Conservation (phyloP, 768 basidiomycete species). For the Mycena rebaudengoi region DNA sequence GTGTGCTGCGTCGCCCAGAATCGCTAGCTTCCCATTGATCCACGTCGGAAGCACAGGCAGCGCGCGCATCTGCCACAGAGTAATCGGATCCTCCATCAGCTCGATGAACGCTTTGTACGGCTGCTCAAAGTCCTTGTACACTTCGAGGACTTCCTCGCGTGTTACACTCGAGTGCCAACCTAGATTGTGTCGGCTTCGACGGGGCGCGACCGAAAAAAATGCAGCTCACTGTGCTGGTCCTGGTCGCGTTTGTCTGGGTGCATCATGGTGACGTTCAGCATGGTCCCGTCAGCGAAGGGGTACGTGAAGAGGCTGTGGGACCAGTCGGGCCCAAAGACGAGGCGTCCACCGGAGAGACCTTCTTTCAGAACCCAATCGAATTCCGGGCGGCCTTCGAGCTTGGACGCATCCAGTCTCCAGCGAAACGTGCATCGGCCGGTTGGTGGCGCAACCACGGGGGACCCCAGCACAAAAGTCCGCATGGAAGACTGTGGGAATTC, state of each 20-base stretch:
- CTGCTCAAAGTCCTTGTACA: neutral
- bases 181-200: neutral
- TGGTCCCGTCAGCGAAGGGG: neutral
- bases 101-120: slow-evolving; percentile 5
- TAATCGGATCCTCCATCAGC: slow-evolving; percentile 1
- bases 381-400: slow-evolving; percentile 4
- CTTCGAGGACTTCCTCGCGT: slow-evolving; percentile 1
- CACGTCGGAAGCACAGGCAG: slow-evolving; percentile 8
- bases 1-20: slow-evolving; percentile 8
- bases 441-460: neutral
- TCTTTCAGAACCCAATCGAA: slow-evolving; percentile 4
- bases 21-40: neutral
- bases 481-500: neutral
- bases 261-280: slow-evolving; percentile 13
- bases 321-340: neutral
- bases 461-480: slow-evolving; percentile 8
- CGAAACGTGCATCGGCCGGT: neutral
- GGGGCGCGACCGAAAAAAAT: no score
- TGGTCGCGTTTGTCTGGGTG: slow-evolving; percentile 11
- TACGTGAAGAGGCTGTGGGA: neutral
- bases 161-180: slow-evolving; percentile 1
- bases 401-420: slow-evolving; percentile 8
- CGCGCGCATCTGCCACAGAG: slow-evolving; percentile 10
- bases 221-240: neutral
- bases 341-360: neutral